These are phyloP conservation scores for Pseudohalonectria lignicola DNA, from an alignment of 2,329 filamentous ascomycete genomes.

Conservation along the genomic window DNA sequence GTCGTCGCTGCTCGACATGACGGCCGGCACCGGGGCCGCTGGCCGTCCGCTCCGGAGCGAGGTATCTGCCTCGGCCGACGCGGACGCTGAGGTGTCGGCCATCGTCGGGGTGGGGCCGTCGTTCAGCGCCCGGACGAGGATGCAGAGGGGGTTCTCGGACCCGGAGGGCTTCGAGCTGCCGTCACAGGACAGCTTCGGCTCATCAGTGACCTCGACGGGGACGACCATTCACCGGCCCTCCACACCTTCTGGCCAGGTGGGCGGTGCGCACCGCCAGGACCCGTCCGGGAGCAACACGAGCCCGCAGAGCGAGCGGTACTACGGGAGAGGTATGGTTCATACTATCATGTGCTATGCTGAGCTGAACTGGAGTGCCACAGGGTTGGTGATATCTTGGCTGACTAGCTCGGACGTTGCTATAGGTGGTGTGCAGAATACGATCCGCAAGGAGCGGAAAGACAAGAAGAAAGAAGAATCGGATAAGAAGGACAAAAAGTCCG, in stretches of 20 bases:
- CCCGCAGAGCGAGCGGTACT: conserved; percentile 24
- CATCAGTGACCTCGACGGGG: conserved; percentile 10
- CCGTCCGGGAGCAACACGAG: conserved; percentile 20
- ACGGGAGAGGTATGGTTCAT: conserved; percentile 40
- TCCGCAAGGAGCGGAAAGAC: conserved; percentile 38
- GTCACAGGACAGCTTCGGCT: conserved; percentile 16
- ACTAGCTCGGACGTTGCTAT: no score
- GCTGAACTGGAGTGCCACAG: no score
- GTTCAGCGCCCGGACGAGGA: conserved; percentile 19
- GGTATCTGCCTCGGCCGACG: conserved; percentile 2
- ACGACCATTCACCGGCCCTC: conserved; percentile 20
- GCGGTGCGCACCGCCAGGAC: conserved; percentile 1
- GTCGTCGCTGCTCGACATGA: conserved; percentile 9
- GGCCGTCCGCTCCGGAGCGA: neutral
- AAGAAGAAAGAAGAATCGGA: conserved; percentile 32
- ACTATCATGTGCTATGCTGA: no score
- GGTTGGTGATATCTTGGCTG: no score
- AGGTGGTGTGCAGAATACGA: conserved; percentile 36
- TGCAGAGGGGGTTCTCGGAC: conserved; percentile 31
- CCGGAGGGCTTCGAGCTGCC: conserved; percentile 30
- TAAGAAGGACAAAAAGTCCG: conserved; percentile 30
- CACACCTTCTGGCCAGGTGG: conserved; percentile 20
- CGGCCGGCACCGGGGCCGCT: neutral
- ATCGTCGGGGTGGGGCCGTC: conserved; percentile 20
- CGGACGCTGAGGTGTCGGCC: conserved; percentile 24